phyloP scores from a whole-genome alignment of 805 yeast species.

The Metschnikowia aberdeeniae region DNA sequence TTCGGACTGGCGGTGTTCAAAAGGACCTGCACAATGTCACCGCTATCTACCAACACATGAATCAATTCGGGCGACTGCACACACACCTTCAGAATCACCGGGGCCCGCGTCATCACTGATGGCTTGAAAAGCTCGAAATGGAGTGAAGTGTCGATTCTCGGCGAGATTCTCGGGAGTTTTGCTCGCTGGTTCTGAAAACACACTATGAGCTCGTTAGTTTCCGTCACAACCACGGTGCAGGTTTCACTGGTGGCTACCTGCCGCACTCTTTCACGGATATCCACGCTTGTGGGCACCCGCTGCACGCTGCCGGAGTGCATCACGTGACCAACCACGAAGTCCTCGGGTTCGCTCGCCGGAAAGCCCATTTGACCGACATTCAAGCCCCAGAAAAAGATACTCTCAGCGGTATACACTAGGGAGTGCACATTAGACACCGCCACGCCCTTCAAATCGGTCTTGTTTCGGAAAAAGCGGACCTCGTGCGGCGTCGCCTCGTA shows the following conservation, averaged over 20 bases:
- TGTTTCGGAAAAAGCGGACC: conserved; percentile 24
- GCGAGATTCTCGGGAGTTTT: conserved; percentile 39
- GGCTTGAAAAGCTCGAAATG: conserved; percentile 55
- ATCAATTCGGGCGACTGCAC: conserved; percentile 40
- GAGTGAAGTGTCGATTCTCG: conserved; percentile 34
- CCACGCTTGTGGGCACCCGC: conserved; percentile 17
- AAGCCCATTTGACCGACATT: conserved; percentile 59
- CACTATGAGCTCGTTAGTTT: conserved; percentile 57
- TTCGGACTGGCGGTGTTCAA: conserved; percentile 23
- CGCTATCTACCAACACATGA: conserved; percentile 53
- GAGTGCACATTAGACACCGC: conserved; percentile 70
- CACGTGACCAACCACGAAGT: background rate
- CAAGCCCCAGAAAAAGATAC: conserved; percentile 68
- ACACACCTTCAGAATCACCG: conserved; percentile 28
- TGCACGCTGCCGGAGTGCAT: background rate
- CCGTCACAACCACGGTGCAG: conserved; percentile 63
- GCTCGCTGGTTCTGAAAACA: conserved; percentile 55
- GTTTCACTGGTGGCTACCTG: conserved; percentile 62
- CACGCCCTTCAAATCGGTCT: conserved; percentile 37
- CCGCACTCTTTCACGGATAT: conserved; percentile 48
- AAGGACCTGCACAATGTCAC: conserved; percentile 44
- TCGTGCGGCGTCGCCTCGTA: conserved; percentile 38
- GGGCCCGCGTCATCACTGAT: conserved; percentile 41
- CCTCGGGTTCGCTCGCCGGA: background rate
- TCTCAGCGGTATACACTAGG: conserved; percentile 48